Conservation (phyloP, 768 basidiomycete species). For the Phaeotremella fagi region DNA sequence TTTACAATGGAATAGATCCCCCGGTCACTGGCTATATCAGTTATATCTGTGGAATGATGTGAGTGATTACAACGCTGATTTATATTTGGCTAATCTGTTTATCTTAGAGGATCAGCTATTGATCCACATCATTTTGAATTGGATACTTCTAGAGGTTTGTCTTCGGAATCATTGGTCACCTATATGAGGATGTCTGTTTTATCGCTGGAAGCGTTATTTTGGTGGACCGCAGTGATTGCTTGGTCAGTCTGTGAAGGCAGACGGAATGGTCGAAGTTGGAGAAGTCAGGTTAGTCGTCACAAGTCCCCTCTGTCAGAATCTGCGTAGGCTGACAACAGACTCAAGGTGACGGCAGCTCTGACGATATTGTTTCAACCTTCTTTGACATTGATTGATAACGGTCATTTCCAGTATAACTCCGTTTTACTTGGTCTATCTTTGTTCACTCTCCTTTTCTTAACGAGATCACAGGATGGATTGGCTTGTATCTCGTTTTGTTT, state of each 20-base stretch:
- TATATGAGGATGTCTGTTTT: conserved; percentile 80
- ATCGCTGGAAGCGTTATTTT: conserved; percentile 63
- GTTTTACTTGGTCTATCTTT: conserved; percentile 73
- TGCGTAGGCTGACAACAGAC: neutral
- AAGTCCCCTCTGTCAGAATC: neutral
- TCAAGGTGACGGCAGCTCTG: conserved; percentile 62
- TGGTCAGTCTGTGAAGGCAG: conserved; percentile 60
- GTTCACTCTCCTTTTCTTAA: conserved; percentile 59
- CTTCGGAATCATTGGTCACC: conserved; percentile 60
- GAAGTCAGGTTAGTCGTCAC: conserved; percentile 62
- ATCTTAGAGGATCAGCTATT: conserved; percentile 62
- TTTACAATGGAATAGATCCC: neutral
- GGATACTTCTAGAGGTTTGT: conserved; percentile 66
- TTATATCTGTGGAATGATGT: neutral
- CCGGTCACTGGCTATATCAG: neutral
- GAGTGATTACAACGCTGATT: neutral
- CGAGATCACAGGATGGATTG: conserved; percentile 62
- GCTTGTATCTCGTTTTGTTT: conserved; percentile 76
- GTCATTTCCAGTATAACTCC: conserved; percentile 93
- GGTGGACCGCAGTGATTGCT: conserved; percentile 65
- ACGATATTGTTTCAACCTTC: conserved; percentile 77
- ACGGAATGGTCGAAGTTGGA: conserved; percentile 62
- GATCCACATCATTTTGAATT: conserved; percentile 67
- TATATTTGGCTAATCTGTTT: conserved; percentile 23
- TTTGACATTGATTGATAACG: conserved; percentile 77